phyloP scores from a whole-genome alignment of 176 grass and related monocot species.

The Rhipidocladum racemiflorum region DNA sequence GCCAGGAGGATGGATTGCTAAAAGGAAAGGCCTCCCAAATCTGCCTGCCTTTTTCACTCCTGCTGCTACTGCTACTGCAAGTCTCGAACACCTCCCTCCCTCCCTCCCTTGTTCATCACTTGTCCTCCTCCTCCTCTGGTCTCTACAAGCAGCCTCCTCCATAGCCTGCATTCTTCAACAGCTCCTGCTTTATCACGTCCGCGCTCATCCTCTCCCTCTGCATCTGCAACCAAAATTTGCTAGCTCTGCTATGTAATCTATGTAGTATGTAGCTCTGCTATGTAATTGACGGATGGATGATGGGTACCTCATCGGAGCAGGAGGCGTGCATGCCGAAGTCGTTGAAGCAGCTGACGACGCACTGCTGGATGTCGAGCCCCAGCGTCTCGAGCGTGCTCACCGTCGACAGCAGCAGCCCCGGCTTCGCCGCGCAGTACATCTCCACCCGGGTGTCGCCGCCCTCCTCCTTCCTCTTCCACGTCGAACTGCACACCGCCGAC shows the following conservation, averaged over 20 bases:
- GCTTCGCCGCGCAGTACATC: conserved; percentile 89
- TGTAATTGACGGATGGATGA: too few relatives aligned
- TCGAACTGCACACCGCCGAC: conserved; percentile 51
- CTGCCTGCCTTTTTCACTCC: too few relatives aligned
- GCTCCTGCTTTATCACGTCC: conserved; percentile 80
- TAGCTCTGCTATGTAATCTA: too few relatives aligned
- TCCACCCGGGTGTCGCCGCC: conserved; percentile 72
- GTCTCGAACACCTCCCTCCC: too few relatives aligned
- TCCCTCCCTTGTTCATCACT: too few relatives aligned
- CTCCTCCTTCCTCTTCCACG: conserved; percentile 73
- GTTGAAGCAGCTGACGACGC: conserved; percentile 96
- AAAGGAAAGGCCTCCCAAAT: too few relatives aligned
- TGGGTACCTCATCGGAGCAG: conserved; percentile 80
- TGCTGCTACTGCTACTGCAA: too few relatives aligned
- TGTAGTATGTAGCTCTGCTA: too few relatives aligned
- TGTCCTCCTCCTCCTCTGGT: too few relatives aligned
- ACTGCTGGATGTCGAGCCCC: conserved; percentile 94
- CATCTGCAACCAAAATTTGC: conserved; percentile 29
- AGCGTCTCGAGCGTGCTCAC: conserved; percentile 82
- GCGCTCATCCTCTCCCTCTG: conserved; percentile 62
- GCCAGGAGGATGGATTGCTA: too few relatives aligned
- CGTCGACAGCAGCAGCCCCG: conserved; percentile 81
- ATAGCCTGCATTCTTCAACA: conserved; percentile 86
- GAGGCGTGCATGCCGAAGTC: conserved; percentile 97
- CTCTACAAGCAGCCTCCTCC: conserved; percentile 93